These are phyloP conservation scores for Rhexocercosporidium sp. DNA, from an alignment of 2,329 filamentous ascomycete genomes.

Conservation along the genomic window DNA sequence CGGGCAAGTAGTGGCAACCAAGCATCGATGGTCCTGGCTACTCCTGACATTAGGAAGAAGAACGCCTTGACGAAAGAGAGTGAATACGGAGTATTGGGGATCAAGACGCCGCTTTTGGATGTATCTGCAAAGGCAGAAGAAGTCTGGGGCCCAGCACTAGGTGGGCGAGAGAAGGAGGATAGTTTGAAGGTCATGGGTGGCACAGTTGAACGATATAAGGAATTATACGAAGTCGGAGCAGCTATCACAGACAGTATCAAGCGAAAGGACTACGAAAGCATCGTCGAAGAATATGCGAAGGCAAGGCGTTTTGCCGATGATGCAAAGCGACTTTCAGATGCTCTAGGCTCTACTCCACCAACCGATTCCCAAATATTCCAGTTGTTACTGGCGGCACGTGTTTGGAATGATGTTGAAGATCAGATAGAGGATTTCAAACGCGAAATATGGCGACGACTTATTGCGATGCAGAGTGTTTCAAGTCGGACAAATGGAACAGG, in stretches of 20 bases:
- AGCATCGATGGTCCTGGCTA: constrained; percentile 35
- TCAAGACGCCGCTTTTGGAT: constrained; percentile 86
- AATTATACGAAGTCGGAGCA: constrained; percentile 81
- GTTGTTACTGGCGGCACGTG: constrained; percentile 84
- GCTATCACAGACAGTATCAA: constrained; percentile 84
- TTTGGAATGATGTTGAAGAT: constrained; percentile 93
- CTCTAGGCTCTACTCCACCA: constrained; percentile 60
- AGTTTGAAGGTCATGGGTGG: constrained; percentile 78
- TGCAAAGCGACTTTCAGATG: constrained; percentile 70
- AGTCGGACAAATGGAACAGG: constrained; percentile 27
- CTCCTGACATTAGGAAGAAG: constrained; percentile 71
- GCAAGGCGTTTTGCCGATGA: constrained; percentile 85
- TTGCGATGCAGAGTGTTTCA: constrained; percentile 65
- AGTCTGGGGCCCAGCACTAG: constrained; percentile 93
- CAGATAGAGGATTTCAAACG: constrained; percentile 88
- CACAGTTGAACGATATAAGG: constrained; percentile 78
- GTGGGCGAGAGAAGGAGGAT: constrained; percentile 89
- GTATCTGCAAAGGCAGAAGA: constrained; percentile 95
- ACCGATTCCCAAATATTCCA: constrained; percentile 83
- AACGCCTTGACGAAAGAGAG: constrained; percentile 92
- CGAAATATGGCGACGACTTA: constrained; percentile 84
- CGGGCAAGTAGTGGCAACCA: constrained; percentile 46
- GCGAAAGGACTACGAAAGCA: constrained; percentile 84
- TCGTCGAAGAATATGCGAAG: constrained; percentile 85
- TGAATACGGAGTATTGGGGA: constrained; percentile 86